Evolutionary conservation across 331 rosid genomes (phyloP).

Genomic region (Spiraea crenata): DNA sequence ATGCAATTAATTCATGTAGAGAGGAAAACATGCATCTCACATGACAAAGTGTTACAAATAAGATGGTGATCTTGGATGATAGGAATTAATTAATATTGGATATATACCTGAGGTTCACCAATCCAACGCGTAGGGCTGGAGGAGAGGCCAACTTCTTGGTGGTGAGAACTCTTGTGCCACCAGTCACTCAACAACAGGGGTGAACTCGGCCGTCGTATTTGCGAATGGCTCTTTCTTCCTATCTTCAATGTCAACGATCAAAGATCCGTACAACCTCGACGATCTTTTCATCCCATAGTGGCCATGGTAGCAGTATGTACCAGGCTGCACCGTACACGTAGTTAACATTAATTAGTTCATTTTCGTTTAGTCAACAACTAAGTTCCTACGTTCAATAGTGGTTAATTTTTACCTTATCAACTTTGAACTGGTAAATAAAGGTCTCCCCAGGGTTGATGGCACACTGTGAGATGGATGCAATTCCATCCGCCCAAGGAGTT

Average conservation of each 20-base stretch:
- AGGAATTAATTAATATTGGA: neutral
- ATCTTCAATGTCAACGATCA: conserved; percentile 60
- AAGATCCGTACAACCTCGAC: conserved; percentile 84
- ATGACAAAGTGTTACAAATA: no score
- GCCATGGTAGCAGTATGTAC: conserved; percentile 88
- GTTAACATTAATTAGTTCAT: no score
- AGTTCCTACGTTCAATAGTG: no score
- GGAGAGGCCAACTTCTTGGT: conserved; percentile 79
- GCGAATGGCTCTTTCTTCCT: conserved; percentile 60
- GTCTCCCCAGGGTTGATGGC: conserved; percentile 82
- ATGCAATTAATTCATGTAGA: neutral
- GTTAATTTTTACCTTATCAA: conserved; percentile 47
- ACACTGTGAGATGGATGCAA: conserved; percentile 85
- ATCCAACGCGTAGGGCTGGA: conserved; percentile 66
- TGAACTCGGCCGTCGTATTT: conserved; percentile 67
- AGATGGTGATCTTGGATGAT: neutral
- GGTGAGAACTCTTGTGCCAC: conserved; percentile 57
- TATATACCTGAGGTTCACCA: conserved; percentile 79
- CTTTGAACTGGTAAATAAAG: conserved; percentile 55
- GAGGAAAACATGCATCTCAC: no score
- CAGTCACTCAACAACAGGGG: conserved; percentile 66
- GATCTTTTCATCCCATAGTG: conserved; percentile 91
- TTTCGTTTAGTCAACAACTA: no score
- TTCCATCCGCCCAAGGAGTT: conserved; percentile 96
- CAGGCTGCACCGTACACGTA: conserved; percentile 46